Conservation (phyloP, 495 filamentous ascomycete genomes). For the Bombardia bombarda region DNA sequence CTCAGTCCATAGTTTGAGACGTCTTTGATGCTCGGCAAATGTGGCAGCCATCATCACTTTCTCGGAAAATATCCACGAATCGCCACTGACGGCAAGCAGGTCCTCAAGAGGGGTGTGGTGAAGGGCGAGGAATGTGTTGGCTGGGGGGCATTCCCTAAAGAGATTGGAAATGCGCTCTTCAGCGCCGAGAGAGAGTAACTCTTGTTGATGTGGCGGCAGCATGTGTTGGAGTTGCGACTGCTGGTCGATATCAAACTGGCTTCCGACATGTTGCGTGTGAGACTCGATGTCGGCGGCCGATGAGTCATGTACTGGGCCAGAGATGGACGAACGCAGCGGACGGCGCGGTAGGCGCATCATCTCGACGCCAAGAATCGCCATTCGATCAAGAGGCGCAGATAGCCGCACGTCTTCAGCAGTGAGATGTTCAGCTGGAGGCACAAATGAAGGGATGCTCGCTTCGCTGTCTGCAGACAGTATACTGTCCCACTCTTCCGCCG, state of each 20-base stretch:
- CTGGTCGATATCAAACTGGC: slow-evolving; percentile 9
- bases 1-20: slow-evolving; percentile 29
- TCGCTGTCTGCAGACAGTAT: slow-evolving; percentile 16
- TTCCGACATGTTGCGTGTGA: slow-evolving; percentile 12
- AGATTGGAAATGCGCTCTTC: slow-evolving; percentile 28
- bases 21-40: slow-evolving; percentile 31
- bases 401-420: slow-evolving; percentile 21
- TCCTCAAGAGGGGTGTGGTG: slow-evolving; percentile 40
- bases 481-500: slow-evolving; percentile 26
- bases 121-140: slow-evolving; percentile 39
- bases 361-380: slow-evolving; percentile 29
- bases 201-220: slow-evolving; percentile 6
- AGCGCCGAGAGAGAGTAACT: slow-evolving; percentile 14
- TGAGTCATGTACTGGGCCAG: slow-evolving; percentile 17
- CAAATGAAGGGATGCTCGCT: slow-evolving; percentile 14
- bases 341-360: slow-evolving; percentile 30
- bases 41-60: slow-evolving; percentile 28
- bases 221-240: slow-evolving; percentile 11
- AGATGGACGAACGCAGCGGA: slow-evolving; percentile 4
- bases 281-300: slow-evolving; percentile 22
- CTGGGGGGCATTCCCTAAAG: slow-evolving; percentile 29
- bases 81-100: slow-evolving; percentile 39
- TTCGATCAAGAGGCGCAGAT: slow-evolving; percentile 23
- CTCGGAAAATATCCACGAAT: slow-evolving; percentile 39
- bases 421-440: slow-evolving; percentile 20